Percentiles rank a stretch among this genome's conserved stretches.
These are phyloP conservation scores for Trichoderma endophyticum DNA, from an alignment of 2,329 filamentous ascomycete genomes.

Conservation along the genomic window DNA sequence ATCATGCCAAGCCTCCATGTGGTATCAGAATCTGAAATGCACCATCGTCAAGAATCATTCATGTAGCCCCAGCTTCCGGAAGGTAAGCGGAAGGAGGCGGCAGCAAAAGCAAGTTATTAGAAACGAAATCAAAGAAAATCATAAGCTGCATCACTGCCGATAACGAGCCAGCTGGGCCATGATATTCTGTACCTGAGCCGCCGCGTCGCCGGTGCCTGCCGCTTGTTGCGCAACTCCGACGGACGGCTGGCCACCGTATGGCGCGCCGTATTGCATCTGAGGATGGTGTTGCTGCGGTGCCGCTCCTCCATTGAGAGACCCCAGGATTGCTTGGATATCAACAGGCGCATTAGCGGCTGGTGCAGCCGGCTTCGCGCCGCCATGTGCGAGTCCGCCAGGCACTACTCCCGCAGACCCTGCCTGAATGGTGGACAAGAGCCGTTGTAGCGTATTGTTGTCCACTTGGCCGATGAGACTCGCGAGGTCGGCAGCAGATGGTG, in stretches of 20 bases:
- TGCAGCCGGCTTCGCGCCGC: constrained; percentile 24
- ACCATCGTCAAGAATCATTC: constrained; percentile 15
- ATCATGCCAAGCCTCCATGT: constrained; percentile 11
- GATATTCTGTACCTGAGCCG: constrained; percentile 65
- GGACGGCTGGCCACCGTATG: constrained; percentile 33
- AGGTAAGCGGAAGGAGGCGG: not conserved
- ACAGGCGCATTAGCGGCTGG: constrained; percentile 31
- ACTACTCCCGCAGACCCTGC: constrained; percentile 23
- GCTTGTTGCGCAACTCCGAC: constrained; percentile 26
- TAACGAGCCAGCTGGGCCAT: constrained; percentile 69
- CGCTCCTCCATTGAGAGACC: constrained; percentile 35
- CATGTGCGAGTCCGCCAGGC: constrained; percentile 19
- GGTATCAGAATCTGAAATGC: constrained; percentile 18
- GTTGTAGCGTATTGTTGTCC: constrained; percentile 68
- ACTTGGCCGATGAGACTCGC: constrained; percentile 64
- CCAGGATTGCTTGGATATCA: constrained; percentile 48
- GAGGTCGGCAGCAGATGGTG: constrained; percentile 46
- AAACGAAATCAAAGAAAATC: not conserved
- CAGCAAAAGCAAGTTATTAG: constrained; percentile 2
- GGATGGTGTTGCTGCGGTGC: constrained; percentile 27
- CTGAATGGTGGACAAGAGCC: constrained; percentile 60
- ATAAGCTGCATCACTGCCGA: constrained; percentile 44
- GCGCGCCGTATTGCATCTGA: constrained; percentile 28
- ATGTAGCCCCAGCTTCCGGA: not conserved
- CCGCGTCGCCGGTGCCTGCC: constrained; percentile 34